Evolutionary conservation across 805 yeast genomes (phyloP).

Genomic region (Candida wancherniae): DNA sequence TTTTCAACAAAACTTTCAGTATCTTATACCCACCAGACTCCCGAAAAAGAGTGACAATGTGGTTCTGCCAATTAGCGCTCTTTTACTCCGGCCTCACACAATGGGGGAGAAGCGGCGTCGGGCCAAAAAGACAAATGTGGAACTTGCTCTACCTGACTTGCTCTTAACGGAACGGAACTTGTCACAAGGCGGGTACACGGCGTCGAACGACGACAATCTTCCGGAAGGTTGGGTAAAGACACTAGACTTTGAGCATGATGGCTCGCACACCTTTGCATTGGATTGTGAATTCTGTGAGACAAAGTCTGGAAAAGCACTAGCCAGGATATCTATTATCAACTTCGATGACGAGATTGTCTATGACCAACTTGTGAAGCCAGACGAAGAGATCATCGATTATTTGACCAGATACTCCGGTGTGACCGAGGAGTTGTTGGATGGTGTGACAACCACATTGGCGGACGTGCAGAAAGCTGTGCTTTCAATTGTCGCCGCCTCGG

Average conservation of each 20-base stretch:
- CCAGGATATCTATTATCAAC: conserved; percentile 74
- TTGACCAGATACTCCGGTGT: conserved; percentile 84
- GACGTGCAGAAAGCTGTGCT: conserved; percentile 65
- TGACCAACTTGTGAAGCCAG: conserved; percentile 78
- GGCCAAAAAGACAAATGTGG: too few relatives aligned
- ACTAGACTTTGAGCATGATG: conserved; percentile 45
- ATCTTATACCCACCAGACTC: too few relatives aligned
- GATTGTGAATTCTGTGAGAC: conserved; percentile 94
- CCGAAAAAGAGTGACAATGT: too few relatives aligned
- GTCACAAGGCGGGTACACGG: too few relatives aligned
- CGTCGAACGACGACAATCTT: conserved; percentile 8
- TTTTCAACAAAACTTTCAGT: too few relatives aligned
- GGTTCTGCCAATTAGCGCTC: too few relatives aligned
- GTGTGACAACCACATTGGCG: conserved; percentile 56
- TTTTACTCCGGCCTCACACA: too few relatives aligned
- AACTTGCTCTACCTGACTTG: too few relatives aligned
- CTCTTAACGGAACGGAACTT: too few relatives aligned
- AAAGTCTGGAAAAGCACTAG: conserved; percentile 56
- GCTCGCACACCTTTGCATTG: conserved; percentile 65
- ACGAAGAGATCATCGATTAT: conserved; percentile 69
- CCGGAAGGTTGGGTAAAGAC: conserved; percentile 53
- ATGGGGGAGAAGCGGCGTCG: too few relatives aligned
- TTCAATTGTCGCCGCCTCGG: conserved; percentile 46
- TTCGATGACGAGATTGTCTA: conserved; percentile 54
- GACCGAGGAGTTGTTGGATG: conserved; percentile 58